Percentiles rank a stretch among this genome's conserved stretches.
phyloP scores from a whole-genome alignment of 2,329 filamentous ascomycete species.

The Aspergillus neotritici region DNA sequence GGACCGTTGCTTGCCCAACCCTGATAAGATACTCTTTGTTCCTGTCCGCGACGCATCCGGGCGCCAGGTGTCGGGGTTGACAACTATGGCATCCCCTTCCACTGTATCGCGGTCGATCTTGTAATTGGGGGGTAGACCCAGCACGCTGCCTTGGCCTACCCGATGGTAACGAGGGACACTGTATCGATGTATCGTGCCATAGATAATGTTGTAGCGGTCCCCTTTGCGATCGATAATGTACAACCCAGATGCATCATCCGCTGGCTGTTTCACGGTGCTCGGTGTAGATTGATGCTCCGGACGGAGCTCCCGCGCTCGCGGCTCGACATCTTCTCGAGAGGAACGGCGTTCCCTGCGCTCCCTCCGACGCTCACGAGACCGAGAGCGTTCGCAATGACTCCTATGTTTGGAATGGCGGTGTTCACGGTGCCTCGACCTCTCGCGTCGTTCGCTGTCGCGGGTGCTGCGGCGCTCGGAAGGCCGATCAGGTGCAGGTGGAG shows the following conservation, averaged over 20 bases:
- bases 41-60: conserved; percentile 44
- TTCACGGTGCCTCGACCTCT: conserved; percentile 17
- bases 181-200: conserved; percentile 67
- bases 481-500: conserved; percentile 19
- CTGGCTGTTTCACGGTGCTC: conserved; percentile 10
- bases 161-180: conserved; percentile 67
- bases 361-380: conserved; percentile 16
- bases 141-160: conserved; percentile 60
- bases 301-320: conserved; percentile 4
- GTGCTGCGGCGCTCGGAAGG: conserved; percentile 15
- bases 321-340: conserved; percentile 10
- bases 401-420: conserved; percentile 16
- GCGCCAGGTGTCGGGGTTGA: conserved; percentile 26
- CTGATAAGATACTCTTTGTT: conserved; percentile 38
- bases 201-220: conserved; percentile 68
- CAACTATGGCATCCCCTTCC: conserved; percentile 35
- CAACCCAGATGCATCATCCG: conserved; percentile 24
- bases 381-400: conserved; percentile 20
- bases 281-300: conserved; percentile 3
- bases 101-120: conserved; percentile 61
- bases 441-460: conserved; percentile 18
- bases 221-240: conserved; percentile 69
- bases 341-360: conserved; percentile 12
- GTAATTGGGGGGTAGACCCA: conserved; percentile 59
- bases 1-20: conserved; percentile 15